Base-by-base conservation (phyloP, 1,139 yeast genomes). In the Blastobotrys proliferans region DNA sequence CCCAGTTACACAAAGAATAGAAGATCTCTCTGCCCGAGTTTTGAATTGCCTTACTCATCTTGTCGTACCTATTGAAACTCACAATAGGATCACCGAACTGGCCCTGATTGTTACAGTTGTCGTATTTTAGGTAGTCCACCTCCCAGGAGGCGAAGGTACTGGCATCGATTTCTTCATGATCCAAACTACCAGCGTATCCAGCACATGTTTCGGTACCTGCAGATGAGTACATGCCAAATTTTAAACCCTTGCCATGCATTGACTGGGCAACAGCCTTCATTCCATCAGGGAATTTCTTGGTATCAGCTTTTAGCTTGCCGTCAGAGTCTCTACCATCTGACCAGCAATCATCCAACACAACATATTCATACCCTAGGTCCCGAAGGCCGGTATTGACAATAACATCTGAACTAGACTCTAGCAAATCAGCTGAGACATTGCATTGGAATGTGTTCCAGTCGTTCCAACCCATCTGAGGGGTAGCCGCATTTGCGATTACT, bases 391-490 rank as follows among this genome's bases (percentile, higher is more conserved):
- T 25, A 11, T 54, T 48, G 20, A 51, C 51, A n/a, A 60, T 50
- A 24, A 43, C 48, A 20, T 55, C 47, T 3, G 63, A 60, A 9
- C 59, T 51, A 11, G 39, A 38, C 13, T 55, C 25, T 4, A 61
- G 51, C 35, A 56, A 41, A 6, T 52, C 49, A 25, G 51, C 63
- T 33, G 50, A 55, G 30, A 59, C 61, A 29, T 57, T 49, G 36
- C 65, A 61, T 6, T 49, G 60, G 41, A 54, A 61, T 4, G 55
- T 51, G 36, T 57, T 57, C 64, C 64, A 61, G 21, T 56, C 54
- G 45, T 61, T 54, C 64, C 64, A 61, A 6, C 64, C 64, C 60
- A 61, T 52, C 35, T 53, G 61, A 6, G 64, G 64, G 2, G 55
- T 52, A 18, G 41, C 33, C 14, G 59, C 60, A 14, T 27, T n/a